Base-by-base conservation (phyloP, 2,329 filamentous ascomycete species). In the Dactylonectria macrodidyma region DNA sequence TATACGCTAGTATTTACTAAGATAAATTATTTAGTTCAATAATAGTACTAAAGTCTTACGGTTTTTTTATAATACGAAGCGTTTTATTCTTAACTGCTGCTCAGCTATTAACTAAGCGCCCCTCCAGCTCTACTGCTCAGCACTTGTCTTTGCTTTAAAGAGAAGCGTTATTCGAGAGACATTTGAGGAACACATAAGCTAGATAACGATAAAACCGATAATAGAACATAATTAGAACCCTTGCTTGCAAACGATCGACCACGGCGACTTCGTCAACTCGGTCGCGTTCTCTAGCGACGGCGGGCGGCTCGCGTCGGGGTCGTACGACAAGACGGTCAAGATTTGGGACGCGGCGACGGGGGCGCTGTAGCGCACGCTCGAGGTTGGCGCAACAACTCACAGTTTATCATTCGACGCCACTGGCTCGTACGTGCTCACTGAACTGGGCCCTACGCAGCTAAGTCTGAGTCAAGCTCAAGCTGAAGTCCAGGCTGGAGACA, bases 101-200 rank as follows among this genome's bases (percentile, higher is more conserved):
- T 2, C 19, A 5, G 63, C 60, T 22, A 68, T 75, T n/a, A 50
- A 72, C 10, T 11, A 16, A 8, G 16, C 61, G 2, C 77, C 78
- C 4, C 72, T 79, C 3, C 77, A 79, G 38, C 44, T 77, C 1
- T 78, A 80, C 30, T 60, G 50, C 0, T 77, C 77, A 0, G 71
- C 70, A 0, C 48, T 80, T 2, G 33, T 75, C 0, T 78, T 80
- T 41, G 26, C 69, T 1, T 19, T 19, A 19, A 36, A 47, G 19
- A 22, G n/a, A 47, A 47, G 19, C 44, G 44, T 12, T 47, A 47
- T 47, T 47, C 19, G 44, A 22, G 44, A 47, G 19, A 47, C 44
- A 24, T 47, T 47, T 47, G 7, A 47, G 44, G 44, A 24, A 11
- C n/a, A 47, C 6, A 47, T 24, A 10, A 24, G 19, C 44, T 47